phyloP scores from a whole-genome alignment of 2,329 filamentous ascomycete genomes.

The Clathrospora elynae region DNA sequence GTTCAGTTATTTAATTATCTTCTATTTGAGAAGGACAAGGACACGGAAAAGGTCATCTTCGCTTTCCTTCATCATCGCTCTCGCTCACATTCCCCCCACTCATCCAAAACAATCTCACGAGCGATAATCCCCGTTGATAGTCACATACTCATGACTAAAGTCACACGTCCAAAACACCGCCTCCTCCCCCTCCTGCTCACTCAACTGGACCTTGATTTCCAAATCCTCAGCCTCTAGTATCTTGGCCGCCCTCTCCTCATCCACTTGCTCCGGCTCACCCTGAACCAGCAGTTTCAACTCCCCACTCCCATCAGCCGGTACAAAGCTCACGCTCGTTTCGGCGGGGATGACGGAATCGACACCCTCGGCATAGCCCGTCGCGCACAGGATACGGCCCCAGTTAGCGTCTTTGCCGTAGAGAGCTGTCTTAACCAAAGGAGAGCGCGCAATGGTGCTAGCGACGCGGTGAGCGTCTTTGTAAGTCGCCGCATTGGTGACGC shows the following conservation, averaged over 20 bases:
- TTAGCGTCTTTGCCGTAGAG: constrained; percentile 97
- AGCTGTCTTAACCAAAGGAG: constrained; percentile 94
- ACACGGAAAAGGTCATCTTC: too few relatives aligned
- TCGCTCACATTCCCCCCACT: too few relatives aligned
- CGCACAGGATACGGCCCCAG: constrained; percentile 96
- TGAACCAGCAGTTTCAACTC: constrained; percentile 78
- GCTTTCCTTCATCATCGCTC: too few relatives aligned
- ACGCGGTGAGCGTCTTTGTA: constrained; percentile 76
- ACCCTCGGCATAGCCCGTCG: constrained; percentile 78
- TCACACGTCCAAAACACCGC: constrained; percentile 85
- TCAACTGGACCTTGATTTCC: constrained; percentile 76
- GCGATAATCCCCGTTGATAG: constrained; percentile 70
- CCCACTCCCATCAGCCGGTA: constrained; percentile 75
- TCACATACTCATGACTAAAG: constrained; percentile 81
- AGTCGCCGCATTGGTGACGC: constrained; percentile 73
- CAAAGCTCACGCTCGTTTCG: constrained; percentile 76
- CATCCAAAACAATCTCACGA: too few relatives aligned
- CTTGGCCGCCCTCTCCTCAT: constrained; percentile 76
- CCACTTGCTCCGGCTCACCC: constrained; percentile 78
- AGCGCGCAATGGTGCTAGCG: constrained; percentile 85
- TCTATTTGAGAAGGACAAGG: too few relatives aligned
- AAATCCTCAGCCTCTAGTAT: constrained; percentile 77
- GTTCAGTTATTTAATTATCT: too few relatives aligned
- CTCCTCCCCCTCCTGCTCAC: constrained; percentile 62
- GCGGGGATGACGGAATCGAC: constrained; percentile 69